Base-by-base conservation (phyloP, 768 basidiomycete species). In the Agaricus blazei region DNA sequence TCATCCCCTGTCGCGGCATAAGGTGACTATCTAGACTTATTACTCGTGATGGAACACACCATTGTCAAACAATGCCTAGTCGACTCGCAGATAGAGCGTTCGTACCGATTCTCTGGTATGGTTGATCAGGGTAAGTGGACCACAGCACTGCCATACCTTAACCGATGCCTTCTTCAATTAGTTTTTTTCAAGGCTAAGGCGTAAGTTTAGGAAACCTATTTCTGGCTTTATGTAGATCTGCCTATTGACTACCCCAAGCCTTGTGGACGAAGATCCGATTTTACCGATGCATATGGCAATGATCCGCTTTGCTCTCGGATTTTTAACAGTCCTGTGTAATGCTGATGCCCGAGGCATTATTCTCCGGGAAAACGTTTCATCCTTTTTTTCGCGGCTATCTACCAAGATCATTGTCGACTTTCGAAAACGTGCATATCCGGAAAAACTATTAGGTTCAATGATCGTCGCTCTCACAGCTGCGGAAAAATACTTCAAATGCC, bases 301-400 rank as follows among this genome's bases (percentile, higher is more conserved):
- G 48, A 50, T 56, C 47, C 54, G 54, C 9, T 56, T 50, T 37
- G 48, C 54, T 50, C 48, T 56, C 12, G 54, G 48, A 28, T 44
- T 56, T 41, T 41, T 56, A 14, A 50, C 54, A 43, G 23, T 56
- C 34, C 48, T 56, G 24, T 56, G 54, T 27, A 38, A 37, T n/a
- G 19, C 45, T 27, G 54, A 42, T 7, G 34, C 24, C 36, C 54
- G 41, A 26, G 54, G 54, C 12, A 49, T 50, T 9, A 44, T 56
- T 43, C 54, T 56, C 50, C 54, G 54, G 54, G 54, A 56, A 27
- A 56, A 56, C 4, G 41, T 56, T 19, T 56, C 48, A n/a, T 45
- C 54, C 2, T 40, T 56, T 48, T 50, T 56, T 36, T 23, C 29
- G 48, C 12, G 48, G 11, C 41, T 56, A 9, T 44, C 11, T 24